phyloP scores from a whole-genome alignment of 1,284 basidiomycete species.

The Trichosporon sp. region DNA sequence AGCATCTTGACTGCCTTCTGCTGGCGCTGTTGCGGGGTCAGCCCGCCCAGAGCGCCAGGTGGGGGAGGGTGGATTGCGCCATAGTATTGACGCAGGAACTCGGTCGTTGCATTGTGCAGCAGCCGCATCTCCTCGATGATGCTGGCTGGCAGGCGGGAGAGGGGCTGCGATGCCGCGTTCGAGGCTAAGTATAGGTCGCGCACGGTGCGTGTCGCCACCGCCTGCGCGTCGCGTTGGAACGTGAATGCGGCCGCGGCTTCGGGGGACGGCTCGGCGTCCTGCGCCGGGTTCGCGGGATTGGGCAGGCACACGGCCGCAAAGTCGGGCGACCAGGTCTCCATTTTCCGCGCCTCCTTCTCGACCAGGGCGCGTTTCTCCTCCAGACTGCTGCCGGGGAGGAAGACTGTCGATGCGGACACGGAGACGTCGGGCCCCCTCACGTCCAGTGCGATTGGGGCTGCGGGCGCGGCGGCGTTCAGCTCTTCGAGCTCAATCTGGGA shows the following conservation, averaged over 20 bases:
- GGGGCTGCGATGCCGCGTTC: conserved; percentile 44
- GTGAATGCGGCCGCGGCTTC: conserved; percentile 36
- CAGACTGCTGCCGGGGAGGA: conserved; percentile 57
- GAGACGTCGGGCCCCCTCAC: conserved; percentile 60
- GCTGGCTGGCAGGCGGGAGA: conserved; percentile 76
- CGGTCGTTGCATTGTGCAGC: conserved; percentile 88
- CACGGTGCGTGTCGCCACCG: conserved; percentile 41
- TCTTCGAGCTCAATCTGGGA: conserved; percentile 84
- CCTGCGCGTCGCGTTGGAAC: conserved; percentile 43
- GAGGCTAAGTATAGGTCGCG: conserved; percentile 44
- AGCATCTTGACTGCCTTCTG: conserved; percentile 83
- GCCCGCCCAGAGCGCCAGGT: conserved; percentile 60
- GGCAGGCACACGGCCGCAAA: conserved; percentile 41
- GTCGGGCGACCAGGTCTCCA: conserved; percentile 35
- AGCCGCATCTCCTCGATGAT: conserved; percentile 80
- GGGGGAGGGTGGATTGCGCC: conserved; percentile 76
- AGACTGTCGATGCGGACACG: conserved; percentile 34
- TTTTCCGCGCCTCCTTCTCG: conserved; percentile 25
- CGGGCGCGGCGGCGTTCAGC: conserved; percentile 68
- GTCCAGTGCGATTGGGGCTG: conserved; percentile 73
- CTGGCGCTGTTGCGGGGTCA: conserved; percentile 57
- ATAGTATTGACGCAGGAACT: conserved; percentile 97
- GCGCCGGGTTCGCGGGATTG: conserved; percentile 36
- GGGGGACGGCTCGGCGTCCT: conserved; percentile 26
- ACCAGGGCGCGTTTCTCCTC: conserved; percentile 62